phyloP scores from a whole-genome alignment of 2,329 filamentous ascomycete genomes.

The Aquanectria penicillioides region DNA sequence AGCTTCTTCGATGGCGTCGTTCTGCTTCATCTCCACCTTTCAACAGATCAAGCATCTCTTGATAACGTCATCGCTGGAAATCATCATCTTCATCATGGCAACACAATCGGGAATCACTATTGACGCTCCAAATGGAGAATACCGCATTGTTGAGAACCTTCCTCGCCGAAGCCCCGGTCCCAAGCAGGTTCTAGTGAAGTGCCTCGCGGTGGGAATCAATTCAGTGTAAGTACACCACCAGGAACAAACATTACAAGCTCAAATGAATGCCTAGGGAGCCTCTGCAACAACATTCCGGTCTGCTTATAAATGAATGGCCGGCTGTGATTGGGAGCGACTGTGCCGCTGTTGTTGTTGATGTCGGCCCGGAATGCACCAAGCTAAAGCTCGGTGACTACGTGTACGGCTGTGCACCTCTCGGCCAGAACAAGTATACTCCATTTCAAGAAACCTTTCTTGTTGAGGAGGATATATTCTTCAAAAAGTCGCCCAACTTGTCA shows the following conservation, averaged over 20 bases:
- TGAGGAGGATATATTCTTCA: constrained; percentile 48
- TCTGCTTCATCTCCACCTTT: neutral
- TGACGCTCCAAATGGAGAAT: constrained; percentile 30
- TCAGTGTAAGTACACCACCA: constrained; percentile 42
- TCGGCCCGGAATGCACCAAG: constrained; percentile 42
- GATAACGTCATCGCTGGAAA: neutral
- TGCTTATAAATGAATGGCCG: constrained; percentile 46
- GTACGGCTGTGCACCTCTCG: constrained; percentile 48
- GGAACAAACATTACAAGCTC: neutral
- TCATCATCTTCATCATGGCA: constrained; percentile 18
- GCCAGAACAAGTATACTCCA: constrained; percentile 44
- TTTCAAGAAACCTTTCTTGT: constrained; percentile 52
- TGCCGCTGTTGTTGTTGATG: constrained; percentile 45
- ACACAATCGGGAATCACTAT: constrained; percentile 32
- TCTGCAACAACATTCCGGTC: constrained; percentile 46
- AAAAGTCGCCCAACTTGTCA: constrained; percentile 38
- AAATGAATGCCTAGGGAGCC: constrained; percentile 37
- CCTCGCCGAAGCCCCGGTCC: constrained; percentile 41
- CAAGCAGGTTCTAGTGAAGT: constrained; percentile 49
- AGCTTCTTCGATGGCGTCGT: too few relatives aligned
- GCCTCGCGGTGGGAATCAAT: constrained; percentile 48
- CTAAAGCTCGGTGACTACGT: constrained; percentile 48
- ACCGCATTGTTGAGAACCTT: constrained; percentile 35
- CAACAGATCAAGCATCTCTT: neutral
- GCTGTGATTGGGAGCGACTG: constrained; percentile 52